Evolutionary conservation across 2,329 filamentous ascomycete genomes (phyloP), one percentile per base, ranked within the genome.

Genomic region (Ophiosphaerella herpotricha): DNA sequence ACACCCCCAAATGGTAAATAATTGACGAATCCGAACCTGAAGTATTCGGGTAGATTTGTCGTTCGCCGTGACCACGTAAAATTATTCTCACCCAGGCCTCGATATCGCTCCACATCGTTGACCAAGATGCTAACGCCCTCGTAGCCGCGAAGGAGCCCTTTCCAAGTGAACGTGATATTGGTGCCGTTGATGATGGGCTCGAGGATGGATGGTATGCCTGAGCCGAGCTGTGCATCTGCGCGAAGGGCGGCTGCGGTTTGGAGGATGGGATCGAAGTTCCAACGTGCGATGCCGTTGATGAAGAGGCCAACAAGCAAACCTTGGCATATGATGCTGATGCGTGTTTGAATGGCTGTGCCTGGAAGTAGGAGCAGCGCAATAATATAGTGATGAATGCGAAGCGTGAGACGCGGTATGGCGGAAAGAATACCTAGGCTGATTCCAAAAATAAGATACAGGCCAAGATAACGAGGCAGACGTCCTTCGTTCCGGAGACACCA

Each of bases 331-430:
- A 97, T 78, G 1, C 87, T 88, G 0, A 90, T 88, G 0, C 94
- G 85, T 2, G 90, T 97, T 61, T 96, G 92, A 69, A 97, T 83
- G 50, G 85, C 86, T 0, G 94, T 97, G 0, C 92, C 94, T 0
- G 93, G 92, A 2, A 97, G 82, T 1, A 99, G 81, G 0, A 97
- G 79, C n/a, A 97, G 81, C 1, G 87, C 91, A 4, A 97, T 79
- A 55, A 97, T 89, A 68, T 97, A 97, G 81, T 97, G 76, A 94
- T 87, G 74, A 50, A 99, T 91, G 16, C 93, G 85, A 92, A 97
- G 1, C 94, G 81, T 3, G 90, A 94, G 14, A 92, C 77, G 1
- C 93, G 80, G 18, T 94, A 78, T 96, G 0, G 91, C 63, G 12
- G 64, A 52, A 8, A 92, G 91, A 13, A 97, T 82, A 1, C 97